These are phyloP conservation scores for Pisolithus orientalis DNA, from an alignment of 768 basidiomycete genomes.

Conservation along the genomic window DNA sequence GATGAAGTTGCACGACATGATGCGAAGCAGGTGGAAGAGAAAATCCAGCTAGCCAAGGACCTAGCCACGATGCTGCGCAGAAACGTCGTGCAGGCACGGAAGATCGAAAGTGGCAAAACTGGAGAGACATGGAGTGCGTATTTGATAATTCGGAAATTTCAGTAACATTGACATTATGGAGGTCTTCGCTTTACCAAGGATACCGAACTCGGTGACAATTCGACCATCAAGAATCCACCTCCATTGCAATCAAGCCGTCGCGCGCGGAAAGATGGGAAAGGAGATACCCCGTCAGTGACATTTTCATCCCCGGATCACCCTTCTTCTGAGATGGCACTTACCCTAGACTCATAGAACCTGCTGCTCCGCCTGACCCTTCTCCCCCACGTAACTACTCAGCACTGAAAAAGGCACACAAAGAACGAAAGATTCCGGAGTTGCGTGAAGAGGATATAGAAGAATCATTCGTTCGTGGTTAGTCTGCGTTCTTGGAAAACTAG, in stretches of 20 bases:
- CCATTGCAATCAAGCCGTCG: conserved; percentile 42
- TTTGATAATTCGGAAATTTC: neutral
- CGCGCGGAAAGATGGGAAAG: conserved; percentile 39
- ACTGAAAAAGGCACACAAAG: conserved; percentile 61
- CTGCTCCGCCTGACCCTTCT: conserved; percentile 23
- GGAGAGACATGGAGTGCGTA: conserved; percentile 52
- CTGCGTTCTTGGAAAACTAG: neutral
- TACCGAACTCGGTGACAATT: conserved; percentile 85
- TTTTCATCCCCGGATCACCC: conserved; percentile 19
- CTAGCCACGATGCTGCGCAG: conserved; percentile 66
- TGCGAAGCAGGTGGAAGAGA: conserved; percentile 43
- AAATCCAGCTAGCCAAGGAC: conserved; percentile 57
- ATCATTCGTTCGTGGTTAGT: conserved; percentile 75
- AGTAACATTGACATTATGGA: conserved; percentile 20
- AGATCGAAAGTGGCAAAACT: conserved; percentile 30
- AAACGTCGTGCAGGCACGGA: conserved; percentile 82
- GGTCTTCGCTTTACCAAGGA: conserved; percentile 69
- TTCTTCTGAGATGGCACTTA: conserved; percentile 20
- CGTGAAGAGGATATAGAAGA: conserved; percentile 82
- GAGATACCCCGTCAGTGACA: conserved; percentile 20
- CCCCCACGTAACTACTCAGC: conserved; percentile 53
- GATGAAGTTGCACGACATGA: conserved; percentile 38
- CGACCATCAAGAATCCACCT: conserved; percentile 60
- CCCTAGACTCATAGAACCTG: conserved; percentile 23
- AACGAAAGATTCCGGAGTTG: conserved; percentile 60